Evolutionary conservation across 345 rosid genomes (phyloP), one percentile per base, ranked within the genome.

Genomic region (Salix koriyanagi): DNA sequence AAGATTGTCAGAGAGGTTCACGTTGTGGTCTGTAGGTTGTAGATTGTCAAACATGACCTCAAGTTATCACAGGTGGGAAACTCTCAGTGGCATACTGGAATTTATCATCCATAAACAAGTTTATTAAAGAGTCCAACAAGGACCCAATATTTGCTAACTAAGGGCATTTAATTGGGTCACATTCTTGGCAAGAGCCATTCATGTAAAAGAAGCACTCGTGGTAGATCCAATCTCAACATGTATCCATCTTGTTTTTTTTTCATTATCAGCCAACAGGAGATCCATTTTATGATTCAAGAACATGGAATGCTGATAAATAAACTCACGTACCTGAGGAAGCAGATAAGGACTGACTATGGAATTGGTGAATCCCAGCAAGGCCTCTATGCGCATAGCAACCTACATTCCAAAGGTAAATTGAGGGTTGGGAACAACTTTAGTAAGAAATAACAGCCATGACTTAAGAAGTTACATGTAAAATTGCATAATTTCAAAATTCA

Each of bases 331-430:
- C 91, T 85, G 82, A 73, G 88, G 84, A 71, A 92, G 92, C 44
- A 87, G 54, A 81, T 78, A 81, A 32, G 92, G 94, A 74, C 88
- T 78, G 80, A 91, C 79, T 39, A 88, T 71, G 62, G 95, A 89
- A 81, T 80, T 85, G 30, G 80, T 66, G n/a, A 82, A 83, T 76
- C 97, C 94, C 54, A 85, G 66, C 73, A 87, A 73, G 72, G 85
- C 92, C 87, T 89, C 94, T 80, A 92, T 70, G 66, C 82, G 84
- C 77, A 89, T 25, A 86, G 87, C 90, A 70, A 85, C 91, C 95
- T 92, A 82, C 81, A 78, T 67, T 70, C 61, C 16, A 73, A 25
- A 71, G 60, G 50, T 18, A 56, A 16, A 41, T 11, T 44, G 30
- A 23, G 56, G 44, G 34, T 30, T 41, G 30, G 56, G 26, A 8